A percentile compares a stretch with the other conserved stretches of the same genome.
These are phyloP conservation scores for Quercus rubra DNA, from an alignment of 306 rosid species.

Conservation along the genomic window DNA sequence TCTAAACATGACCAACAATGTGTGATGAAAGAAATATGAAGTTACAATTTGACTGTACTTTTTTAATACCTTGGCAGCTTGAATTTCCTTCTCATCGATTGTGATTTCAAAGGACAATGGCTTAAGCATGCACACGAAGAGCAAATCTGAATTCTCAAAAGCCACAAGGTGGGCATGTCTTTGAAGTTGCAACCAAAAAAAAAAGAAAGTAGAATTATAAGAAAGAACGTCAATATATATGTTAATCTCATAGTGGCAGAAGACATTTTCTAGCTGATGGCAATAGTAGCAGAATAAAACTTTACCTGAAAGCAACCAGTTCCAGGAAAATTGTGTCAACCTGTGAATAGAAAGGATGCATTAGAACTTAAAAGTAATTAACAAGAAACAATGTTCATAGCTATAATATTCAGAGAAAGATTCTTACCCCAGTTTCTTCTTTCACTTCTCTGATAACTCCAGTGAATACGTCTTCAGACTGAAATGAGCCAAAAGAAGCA, in stretches of 20 bases:
- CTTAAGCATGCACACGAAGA: slow-evolving; percentile 46
- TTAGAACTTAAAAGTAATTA: neutral
- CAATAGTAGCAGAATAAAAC: too few species aligned
- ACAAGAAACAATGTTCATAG: neutral
- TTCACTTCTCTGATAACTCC: slow-evolving; percentile 46
- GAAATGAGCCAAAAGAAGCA: neutral
- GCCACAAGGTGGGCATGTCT: slow-evolving; percentile 41
- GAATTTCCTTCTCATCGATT: slow-evolving; percentile 44
- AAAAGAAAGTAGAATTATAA: neutral
- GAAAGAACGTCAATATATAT: too few species aligned
- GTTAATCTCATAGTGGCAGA: too few species aligned
- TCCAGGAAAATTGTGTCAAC: slow-evolving; percentile 40
- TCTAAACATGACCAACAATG: too few species aligned
- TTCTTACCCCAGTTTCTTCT: slow-evolving; percentile 50
- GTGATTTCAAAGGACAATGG: slow-evolving; percentile 34
- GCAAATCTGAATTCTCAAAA: slow-evolving; percentile 45
- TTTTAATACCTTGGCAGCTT: slow-evolving; percentile 33
- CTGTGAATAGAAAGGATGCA: slow-evolving; percentile 11
- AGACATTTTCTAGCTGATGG: too few species aligned
- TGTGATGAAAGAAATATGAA: too few species aligned
- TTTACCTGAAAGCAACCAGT: slow-evolving; percentile 49
- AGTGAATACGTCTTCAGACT: slow-evolving; percentile 42
- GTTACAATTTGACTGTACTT: too few species aligned
- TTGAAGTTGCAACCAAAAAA: neutral
- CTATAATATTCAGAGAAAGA: neutral